phyloP scores from a whole-genome alignment of 352 stramenopile species.

The Peronospora tabacina region DNA sequence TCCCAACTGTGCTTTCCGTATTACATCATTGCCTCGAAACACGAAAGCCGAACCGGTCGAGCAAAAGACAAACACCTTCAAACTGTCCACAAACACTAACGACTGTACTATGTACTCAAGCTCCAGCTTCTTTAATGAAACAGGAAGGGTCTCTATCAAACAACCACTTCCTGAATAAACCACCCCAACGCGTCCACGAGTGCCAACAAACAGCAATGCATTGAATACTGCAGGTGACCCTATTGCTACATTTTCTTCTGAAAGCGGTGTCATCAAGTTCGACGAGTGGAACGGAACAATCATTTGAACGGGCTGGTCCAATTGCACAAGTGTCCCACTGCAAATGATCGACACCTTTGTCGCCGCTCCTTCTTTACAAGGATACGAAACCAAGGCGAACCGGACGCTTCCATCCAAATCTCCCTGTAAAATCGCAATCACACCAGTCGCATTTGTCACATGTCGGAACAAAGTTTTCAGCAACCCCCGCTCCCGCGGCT shows the following conservation, averaged over 20 bases:
- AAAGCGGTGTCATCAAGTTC: not conserved
- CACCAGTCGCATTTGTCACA: not conserved
- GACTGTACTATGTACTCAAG: constrained; percentile 20
- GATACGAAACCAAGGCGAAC: constrained; percentile 24
- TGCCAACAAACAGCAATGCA: constrained; percentile 21
- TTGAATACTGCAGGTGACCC: constrained; percentile 1
- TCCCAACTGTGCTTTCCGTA: constrained; percentile 1
- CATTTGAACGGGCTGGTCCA: constrained; percentile 30
- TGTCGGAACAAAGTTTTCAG: constrained; percentile 27
- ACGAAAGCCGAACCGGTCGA: constrained; percentile 22
- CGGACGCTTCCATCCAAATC: constrained; percentile 48
- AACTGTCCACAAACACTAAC: constrained; percentile 19
- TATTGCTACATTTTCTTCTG: not conserved
- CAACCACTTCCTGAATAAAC: constrained; percentile 4
- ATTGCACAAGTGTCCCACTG: constrained; percentile 14
- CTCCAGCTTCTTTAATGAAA: constrained; percentile 13
- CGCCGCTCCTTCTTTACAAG: not conserved
- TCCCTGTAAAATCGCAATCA: constrained; percentile 43
- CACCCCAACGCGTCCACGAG: constrained; percentile 17
- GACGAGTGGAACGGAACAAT: constrained; percentile 27
- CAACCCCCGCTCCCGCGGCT: constrained; percentile 10
- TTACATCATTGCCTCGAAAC: constrained; percentile 14
- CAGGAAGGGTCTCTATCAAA: constrained; percentile 3
- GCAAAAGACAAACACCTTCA: constrained; percentile 35
- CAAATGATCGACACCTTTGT: constrained; percentile 14